Base-by-base conservation (phyloP, 2,329 filamentous ascomycete genomes). In the Hymenoscyphus repandus region DNA sequence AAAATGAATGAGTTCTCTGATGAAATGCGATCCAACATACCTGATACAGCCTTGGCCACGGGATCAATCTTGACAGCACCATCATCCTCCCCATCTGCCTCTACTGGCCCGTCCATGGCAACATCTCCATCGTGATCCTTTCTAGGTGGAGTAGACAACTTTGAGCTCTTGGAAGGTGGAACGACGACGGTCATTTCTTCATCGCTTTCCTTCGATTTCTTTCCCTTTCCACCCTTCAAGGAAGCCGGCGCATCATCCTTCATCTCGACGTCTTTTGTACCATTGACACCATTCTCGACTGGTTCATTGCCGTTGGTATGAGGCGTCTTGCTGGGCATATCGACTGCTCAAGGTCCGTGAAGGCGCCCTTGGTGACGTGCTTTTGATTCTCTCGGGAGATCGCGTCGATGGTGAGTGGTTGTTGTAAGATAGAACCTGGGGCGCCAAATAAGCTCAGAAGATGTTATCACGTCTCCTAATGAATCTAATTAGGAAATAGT, bases 131-230 rank as follows among this genome's bases (percentile, higher is more conserved):
- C 84, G 53, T 75, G 75, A 65, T 86, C 81, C 58, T 80, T 75
- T 31, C 73, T 70, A 49, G 74, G 70, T 56, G 77, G 74, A 59
- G 74, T 74, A 52, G 82, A 77, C 51, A 78, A 70, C 71, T 81
- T 75, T 56, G 76, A 72, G 63, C 74, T 73, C 74, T 89, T 89
- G 58, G 83, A 80, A 51, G 84, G 85, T 49, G 86, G 85, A 40
- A 90, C 85, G 62, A 90, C 86, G 58, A 90, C 85, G 45, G 86
- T 90, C 85, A 90, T 90, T 74, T 89, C 85, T 52, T 84, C 83
- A 61, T 88, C 85, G 64, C 78, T 83, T 64, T 90, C 83, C 69
- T 83, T 84, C 17, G 67, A 65, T 71, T 82, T 82, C 73, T 85
- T 85, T 62, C 77, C 78, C 72, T 83, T 85, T 64, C 74, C 70